phyloP scores from a whole-genome alignment of 2,329 filamentous ascomycete genomes.

The Chaetomium olivaceum region DNA sequence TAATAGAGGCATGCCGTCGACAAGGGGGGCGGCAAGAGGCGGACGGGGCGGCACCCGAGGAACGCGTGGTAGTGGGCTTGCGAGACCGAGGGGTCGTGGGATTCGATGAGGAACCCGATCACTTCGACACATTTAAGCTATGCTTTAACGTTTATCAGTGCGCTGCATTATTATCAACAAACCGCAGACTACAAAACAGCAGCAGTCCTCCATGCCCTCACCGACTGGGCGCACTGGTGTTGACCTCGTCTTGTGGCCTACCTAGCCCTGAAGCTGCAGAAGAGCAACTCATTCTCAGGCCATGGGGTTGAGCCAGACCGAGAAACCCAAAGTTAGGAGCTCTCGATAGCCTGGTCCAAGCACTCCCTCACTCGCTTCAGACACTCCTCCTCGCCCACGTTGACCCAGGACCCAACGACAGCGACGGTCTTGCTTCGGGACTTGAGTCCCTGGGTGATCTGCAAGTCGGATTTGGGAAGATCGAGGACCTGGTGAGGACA shows the following conservation, averaged over 20 bases:
- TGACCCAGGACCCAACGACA: constrained; percentile 34
- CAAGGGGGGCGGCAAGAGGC: constrained; percentile 41
- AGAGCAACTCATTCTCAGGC: background rate
- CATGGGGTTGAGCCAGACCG: background rate
- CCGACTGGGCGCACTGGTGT: background rate
- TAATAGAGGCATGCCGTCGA: constrained; percentile 28
- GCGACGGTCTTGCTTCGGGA: constrained; percentile 64
- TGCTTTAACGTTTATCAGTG: background rate
- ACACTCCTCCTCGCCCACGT: constrained; percentile 34
- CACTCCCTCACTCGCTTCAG: constrained; percentile 34
- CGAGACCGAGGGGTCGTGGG: constrained; percentile 24
- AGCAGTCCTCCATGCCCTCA: background rate
- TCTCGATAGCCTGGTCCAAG: constrained; percentile 25
- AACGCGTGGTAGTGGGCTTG: constrained; percentile 43
- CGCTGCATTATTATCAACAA: background rate
- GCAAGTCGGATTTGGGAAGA: constrained; percentile 63
- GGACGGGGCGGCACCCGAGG: constrained; percentile 42
- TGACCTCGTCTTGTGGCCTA: background rate
- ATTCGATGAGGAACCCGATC: constrained; percentile 17
- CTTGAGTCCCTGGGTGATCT: constrained; percentile 63
- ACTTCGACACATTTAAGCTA: background rate
- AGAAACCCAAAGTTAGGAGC: constrained; percentile 3
- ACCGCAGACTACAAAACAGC: background rate
- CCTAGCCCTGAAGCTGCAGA: background rate
- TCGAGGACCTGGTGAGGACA: constrained; percentile 50